Percentiles rank a stretch among this genome's conserved stretches.
phyloP scores from a whole-genome alignment of 2,329 filamentous ascomycete genomes.

The Microascus cirrosus region DNA sequence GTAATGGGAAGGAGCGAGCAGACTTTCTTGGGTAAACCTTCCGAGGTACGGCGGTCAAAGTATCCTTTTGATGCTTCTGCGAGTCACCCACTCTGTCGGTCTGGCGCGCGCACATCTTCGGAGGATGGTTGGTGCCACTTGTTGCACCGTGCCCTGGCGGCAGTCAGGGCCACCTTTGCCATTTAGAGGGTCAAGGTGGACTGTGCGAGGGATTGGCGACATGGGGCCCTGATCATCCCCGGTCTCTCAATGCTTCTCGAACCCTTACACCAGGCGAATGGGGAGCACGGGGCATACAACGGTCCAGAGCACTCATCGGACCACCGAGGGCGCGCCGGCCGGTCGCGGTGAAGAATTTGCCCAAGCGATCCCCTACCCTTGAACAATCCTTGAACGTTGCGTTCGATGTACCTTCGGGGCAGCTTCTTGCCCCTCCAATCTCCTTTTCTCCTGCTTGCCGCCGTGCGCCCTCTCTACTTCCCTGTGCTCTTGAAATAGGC shows the following conservation, averaged over 20 bases:
- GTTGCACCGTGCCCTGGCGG: not conserved
- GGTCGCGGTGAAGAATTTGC: not conserved
- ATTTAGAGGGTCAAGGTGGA: not conserved
- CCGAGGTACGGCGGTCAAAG: not conserved
- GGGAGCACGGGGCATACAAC: not conserved
- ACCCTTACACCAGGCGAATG: not conserved
- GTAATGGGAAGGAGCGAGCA: not conserved
- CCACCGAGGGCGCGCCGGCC: not conserved
- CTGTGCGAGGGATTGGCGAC: not conserved
- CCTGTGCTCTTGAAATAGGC: not conserved
- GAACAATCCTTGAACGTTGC: not conserved
- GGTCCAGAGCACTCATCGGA: not conserved
- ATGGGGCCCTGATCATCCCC: not conserved
- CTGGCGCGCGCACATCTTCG: not conserved
- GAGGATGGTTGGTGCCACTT: not conserved
- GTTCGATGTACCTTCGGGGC: not conserved
- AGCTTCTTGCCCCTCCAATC: not conserved
- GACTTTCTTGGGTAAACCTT: not conserved
- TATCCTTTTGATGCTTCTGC: no score
- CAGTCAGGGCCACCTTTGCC: not conserved
- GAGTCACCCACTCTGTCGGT: not conserved
- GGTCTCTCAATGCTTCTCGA: not conserved
- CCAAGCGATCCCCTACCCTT: not conserved
- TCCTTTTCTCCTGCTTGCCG: not conserved
- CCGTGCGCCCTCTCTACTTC: not conserved